Base-by-base conservation (phyloP, 2,329 filamentous ascomycete species). In the Didymella lethalis region DNA sequence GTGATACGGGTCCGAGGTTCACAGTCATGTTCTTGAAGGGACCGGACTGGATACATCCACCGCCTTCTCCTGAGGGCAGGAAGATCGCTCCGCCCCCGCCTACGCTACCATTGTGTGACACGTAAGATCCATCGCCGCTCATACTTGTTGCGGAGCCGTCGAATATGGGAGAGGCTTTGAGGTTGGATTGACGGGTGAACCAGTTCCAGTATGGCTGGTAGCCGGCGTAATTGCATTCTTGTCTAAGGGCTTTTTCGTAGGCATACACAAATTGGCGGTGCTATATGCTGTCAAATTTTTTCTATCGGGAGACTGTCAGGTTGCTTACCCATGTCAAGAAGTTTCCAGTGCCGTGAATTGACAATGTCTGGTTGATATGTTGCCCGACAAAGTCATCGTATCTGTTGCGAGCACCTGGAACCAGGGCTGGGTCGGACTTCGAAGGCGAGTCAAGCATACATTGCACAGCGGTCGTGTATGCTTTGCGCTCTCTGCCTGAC, bases 161-260 rank as follows among this genome's bases (percentile, higher is more conserved):
- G 14, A 73, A 71, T 16, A 73, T 54, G 2, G 69, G 68, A 3
- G 62, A 66, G 5, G 53, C 58, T 4, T 72, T 64, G 1, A 79
- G 77, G 62, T 69, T 49, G 3, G 66, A 56, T 23, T 62, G 59
- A 29, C 62, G 51, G 16, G 52, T 55, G 26, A 63, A 56, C 81
- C 82, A 85, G 69, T 85, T 82, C 76, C 81, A 82, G 72, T 84
- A 85, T 2, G 78, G 78, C 29, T 75, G 71, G 38, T 67, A 65
- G 32, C 64, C 66, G 2, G 57, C 66, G 56, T 78, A 80, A 12
- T 73, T 72, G 49, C 79, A 80, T 50, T 80, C 78, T 14, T 76
- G 49, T 16, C 63, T 69, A 1, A 80, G 63, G 1, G 76, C 75
- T 31, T 73, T 63, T 54, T 81, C 77, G 55, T 75, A 80, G 0